Base-by-base conservation (phyloP, 805 yeast genomes). In the Myxozyma nipponensis region DNA sequence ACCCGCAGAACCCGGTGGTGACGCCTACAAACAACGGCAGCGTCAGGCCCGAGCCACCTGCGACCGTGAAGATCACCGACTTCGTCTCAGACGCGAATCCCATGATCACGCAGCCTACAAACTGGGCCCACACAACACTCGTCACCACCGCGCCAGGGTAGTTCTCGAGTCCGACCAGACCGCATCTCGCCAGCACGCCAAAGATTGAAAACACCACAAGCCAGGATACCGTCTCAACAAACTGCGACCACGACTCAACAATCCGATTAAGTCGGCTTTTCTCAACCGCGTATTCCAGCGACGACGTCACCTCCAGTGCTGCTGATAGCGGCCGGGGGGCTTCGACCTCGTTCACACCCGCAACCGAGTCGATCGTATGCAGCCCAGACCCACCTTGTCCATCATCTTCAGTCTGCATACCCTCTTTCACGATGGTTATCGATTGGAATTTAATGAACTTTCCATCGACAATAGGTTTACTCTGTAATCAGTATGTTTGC, bases 1-100 rank as follows among this genome's bases (percentile, higher is more conserved):
- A 57, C 17, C 64, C 64, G 48, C 64, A 62, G 36, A 57, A 60
- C 5, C 64, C 64, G 3, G 62, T 57, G 9, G 64, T 46, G 6
- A 61, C 32, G 1, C 62, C 63, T 9, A 51, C 49, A 18, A 38
- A 57, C 23, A 61, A 35, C 23, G 43, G 57, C 15, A 53, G 32
- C 10, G 18, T 41, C 21, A 17, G 40, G 6, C 54, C 49, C 32
- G 7, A 9, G 13, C 13, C 32, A n/a, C n/a, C n/a, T 28, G 32
- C 13, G 13, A 28, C 13, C 13, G 32, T 28, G 13, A 28, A 28
- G 37, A 52, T 52, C n/a, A 52, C 41, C 25, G 41, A 47, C 39
- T 50, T 52, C 23, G 28, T 45, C 18, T 53, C 50, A 2, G 55
- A 25, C 23, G 49, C 19, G 15, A 45, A 42, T 2, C 64, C 64